Conservation (phyloP, 225 moss, liverwort and hornwort genomes). For the Bryoerythrophyllum caledonicum region DNA sequence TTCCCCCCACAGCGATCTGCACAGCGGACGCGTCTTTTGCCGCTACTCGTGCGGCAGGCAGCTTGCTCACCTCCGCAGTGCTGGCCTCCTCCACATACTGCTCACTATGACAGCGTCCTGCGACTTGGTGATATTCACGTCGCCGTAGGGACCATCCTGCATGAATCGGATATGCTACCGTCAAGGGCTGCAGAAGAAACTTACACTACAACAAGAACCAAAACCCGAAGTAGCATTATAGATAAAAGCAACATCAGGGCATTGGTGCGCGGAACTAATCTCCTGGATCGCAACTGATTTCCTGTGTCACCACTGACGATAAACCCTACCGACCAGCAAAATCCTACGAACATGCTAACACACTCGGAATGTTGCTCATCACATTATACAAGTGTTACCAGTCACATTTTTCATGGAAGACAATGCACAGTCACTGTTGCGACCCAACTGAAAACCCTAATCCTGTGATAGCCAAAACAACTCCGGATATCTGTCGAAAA, state of each 20-base stretch:
- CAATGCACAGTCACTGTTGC: too few relatives aligned
- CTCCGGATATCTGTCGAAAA: too few relatives aligned
- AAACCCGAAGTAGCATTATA: too few relatives aligned
- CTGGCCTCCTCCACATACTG: constrained; percentile 59
- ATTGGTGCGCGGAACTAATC: too few relatives aligned
- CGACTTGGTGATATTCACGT: constrained; percentile 36
- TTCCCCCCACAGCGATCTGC: constrained; percentile 35
- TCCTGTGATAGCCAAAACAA: not conserved
- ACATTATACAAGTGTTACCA: too few relatives aligned
- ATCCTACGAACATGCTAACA: too few relatives aligned
- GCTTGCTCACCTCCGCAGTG: constrained; percentile 45
- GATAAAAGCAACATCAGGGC: too few relatives aligned
- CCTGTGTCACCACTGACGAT: too few relatives aligned
- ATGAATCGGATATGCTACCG: too few relatives aligned
- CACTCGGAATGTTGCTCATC: too few relatives aligned
- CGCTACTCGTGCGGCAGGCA: constrained; percentile 15
- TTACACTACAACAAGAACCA: not conserved
- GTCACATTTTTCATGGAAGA: not conserved
- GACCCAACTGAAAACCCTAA: too few relatives aligned
- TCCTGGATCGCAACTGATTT: too few relatives aligned
- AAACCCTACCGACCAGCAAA: constrained; percentile 9
- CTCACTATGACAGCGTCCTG: constrained; percentile 60
- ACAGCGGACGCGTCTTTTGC: constrained; percentile 17
- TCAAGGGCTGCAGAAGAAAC: not conserved
- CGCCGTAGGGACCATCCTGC: constrained; percentile 34